Base-by-base conservation (phyloP, 257 asterid species). In the Salvia miltiorrhiza region DNA sequence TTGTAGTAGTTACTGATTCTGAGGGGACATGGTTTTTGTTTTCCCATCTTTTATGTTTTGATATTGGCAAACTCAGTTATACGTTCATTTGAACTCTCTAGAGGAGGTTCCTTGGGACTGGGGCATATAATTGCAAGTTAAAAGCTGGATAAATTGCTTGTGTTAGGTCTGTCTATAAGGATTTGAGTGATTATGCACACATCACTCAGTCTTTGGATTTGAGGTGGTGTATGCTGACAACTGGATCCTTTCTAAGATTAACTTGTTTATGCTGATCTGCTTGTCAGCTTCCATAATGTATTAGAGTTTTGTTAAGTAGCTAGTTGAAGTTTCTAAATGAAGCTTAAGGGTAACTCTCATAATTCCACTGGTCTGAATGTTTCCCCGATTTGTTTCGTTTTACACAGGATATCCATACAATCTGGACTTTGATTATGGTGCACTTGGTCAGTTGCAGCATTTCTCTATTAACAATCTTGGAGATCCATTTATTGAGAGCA, bases 401-500 rank as follows among this genome's bases (percentile, higher is more conserved):
- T 74, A 19, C 76, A 69, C 94, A 92, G 98, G 98, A 10, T 92
- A 92, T 74, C 98, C 98, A 7, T 92, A 92, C 75, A 92, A 92
- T 77, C 81, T 92, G 90, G 98, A 92, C 81, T 89, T 92, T 44
- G 98, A 92, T 75, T 92, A 92, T 78, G 98, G 96, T 24, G 98
- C 95, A 20, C 92, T 92, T 50, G 62, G 76, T 68, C 98, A 87
- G 66, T 72, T 93, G 89, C 98, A 90, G 82, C 98, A 87, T 81
- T 93, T 93, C 81, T 90, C 96, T 28, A 93, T 90, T 60, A 93
- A 90, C 84, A 93, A 93, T 77, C 90, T 93, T 2, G 96, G 97
- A 0, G 98, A 93, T 83, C 98, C 96, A 44, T 93, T 93, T 84
- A 93, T 93, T 44, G 98, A 90, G 78, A 93, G 97, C 81, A 90